These are phyloP conservation scores for Monilinia vaccinii-corymbosi DNA, from an alignment of 2,329 filamentous ascomycete species.

Conservation along the genomic window DNA sequence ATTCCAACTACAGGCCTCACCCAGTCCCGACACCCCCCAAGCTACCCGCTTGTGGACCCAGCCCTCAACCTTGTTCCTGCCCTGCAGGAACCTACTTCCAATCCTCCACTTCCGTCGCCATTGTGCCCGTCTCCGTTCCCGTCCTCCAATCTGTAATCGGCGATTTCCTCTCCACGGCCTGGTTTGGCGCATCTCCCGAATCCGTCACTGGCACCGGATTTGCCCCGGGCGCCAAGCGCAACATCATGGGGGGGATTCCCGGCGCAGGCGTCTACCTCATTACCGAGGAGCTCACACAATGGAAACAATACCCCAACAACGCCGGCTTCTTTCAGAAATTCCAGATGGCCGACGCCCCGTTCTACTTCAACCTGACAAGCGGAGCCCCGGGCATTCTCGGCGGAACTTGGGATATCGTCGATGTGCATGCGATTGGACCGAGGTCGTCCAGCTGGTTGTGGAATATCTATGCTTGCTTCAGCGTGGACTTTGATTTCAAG, in stretches of 20 bases:
- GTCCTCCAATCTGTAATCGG: not conserved
- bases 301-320: not conserved
- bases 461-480: slow-evolving; percentile 5
- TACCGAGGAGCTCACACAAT: not conserved
- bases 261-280: not conserved
- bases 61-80: not conserved
- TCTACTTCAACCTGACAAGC: not conserved
- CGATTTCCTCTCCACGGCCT: not conserved
- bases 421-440: not conserved
- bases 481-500: not conserved
- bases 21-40: not conserved
- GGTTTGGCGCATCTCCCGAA: not conserved
- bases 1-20: not conserved
- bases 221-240: not conserved
- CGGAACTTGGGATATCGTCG: not conserved
- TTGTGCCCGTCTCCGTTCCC: not conserved
- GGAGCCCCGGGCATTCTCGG: not conserved
- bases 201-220: not conserved
- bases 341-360: not conserved
- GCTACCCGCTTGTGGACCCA: not conserved
- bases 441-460: not conserved
- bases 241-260: not conserved
- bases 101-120: not conserved
- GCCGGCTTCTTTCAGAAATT: not conserved
- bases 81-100: not conserved